Base-by-base conservation (phyloP, 2,329 filamentous ascomycete species). In the Cordyceps pruinosa region DNA sequence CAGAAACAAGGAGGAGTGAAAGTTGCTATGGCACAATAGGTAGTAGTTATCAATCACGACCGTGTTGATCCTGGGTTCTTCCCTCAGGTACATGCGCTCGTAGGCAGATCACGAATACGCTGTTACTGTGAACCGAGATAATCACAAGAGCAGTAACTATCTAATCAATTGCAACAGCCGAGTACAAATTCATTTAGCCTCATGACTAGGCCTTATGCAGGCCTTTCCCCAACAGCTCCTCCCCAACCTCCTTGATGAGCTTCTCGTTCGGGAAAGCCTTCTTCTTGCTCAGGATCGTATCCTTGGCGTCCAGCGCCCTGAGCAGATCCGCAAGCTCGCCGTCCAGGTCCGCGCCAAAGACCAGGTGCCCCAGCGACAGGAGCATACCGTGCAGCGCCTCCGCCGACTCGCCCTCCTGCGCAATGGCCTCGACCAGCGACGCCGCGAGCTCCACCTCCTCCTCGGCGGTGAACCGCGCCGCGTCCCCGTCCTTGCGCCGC, bases 361-460 rank as follows among this genome's bases (percentile, higher is more conserved):
- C 78, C 26, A 97, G 68, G 62, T 90, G 82, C 0, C 91, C 93
- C 19, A 96, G 70, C 2, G 88, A 87, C 17, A 91, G 76, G 34
- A 96, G 65, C 69, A 92, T 83, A 0, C 90, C 90, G 66, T 88
- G 88, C 15, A 92, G 71, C 0, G 88, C 88, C 65, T 96, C 91
- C 12, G 68, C 73, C 0, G 93, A 85, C 35, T 75, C 71, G 32
- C 79, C 74, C 63, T 86, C 83, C 57, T 81, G 76, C 2, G 70
- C 66, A 45, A 86, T 82, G 2, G 88, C 87, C 70, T 97, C 91
- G 1, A 96, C 73, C 8, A 94, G 73, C 1, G 89, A 88, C 0
- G 92, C 92, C 0, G 88, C 84, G 5, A 97, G 75, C 70, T 96
- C 91, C 1, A 95, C 82, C 66, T 94, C 87, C 58, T 88, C 85